phyloP scores from a whole-genome alignment of 2,329 filamentous ascomycete species.

The Apiospora malaysiana region DNA sequence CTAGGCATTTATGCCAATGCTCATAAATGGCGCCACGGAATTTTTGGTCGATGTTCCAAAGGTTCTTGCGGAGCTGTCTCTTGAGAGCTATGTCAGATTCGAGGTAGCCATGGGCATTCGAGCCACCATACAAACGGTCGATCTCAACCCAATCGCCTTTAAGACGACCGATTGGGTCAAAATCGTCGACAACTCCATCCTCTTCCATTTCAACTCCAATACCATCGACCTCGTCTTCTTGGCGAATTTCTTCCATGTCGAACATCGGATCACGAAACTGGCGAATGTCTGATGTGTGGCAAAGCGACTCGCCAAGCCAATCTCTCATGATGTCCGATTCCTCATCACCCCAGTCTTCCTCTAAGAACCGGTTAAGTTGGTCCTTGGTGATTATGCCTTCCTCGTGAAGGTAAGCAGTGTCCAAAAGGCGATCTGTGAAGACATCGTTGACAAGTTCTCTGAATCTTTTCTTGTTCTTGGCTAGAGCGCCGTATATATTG shows the following conservation, averaged over 20 bases:
- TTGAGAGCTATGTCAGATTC: conserved; percentile 39
- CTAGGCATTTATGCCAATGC: conserved; percentile 61
- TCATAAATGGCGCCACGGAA: conserved; percentile 71
- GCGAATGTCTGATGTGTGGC: conserved; percentile 34
- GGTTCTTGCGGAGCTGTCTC: conserved; percentile 51
- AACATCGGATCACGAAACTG: conserved; percentile 35
- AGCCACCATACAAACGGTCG: conserved; percentile 47
- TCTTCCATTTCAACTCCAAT: conserved; percentile 56
- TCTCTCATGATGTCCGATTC: conserved; percentile 48
- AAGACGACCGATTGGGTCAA: conserved; percentile 45
- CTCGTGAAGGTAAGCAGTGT: conserved; percentile 58
- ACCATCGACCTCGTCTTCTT: conserved; percentile 62
- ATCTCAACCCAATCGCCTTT: conserved; percentile 51
- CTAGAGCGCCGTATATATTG: conserved; percentile 36
- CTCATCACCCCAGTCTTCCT: conserved; percentile 41
- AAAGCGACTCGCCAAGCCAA: conserved; percentile 62
- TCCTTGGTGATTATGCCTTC: conserved; percentile 63
- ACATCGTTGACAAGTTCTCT: conserved; percentile 46
- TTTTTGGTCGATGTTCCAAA: conserved; percentile 63
- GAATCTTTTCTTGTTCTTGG: conserved; percentile 42
- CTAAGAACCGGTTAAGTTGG: conserved; percentile 68
- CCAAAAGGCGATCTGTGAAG: conserved; percentile 53
- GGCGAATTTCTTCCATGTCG: conserved; percentile 44
- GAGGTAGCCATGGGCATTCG: conserved; percentile 32
- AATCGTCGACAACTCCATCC: conserved; percentile 39